These are phyloP conservation scores for Leccinum variabile DNA, from an alignment of 1,284 basidiomycete genomes.

Conservation along the genomic window DNA sequence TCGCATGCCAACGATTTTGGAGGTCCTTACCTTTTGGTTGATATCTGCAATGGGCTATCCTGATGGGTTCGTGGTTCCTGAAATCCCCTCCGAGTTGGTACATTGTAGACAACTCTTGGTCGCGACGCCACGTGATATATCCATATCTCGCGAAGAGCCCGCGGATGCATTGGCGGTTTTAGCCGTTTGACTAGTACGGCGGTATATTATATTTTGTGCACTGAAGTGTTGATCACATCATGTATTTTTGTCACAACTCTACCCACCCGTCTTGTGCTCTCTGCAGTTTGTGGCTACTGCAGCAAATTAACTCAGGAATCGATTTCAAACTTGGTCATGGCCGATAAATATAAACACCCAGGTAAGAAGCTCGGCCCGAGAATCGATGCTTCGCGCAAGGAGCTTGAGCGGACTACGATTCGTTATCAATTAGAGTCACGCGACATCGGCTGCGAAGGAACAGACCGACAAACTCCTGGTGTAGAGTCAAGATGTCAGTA, in stretches of 20 bases:
- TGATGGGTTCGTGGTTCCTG: conserved; percentile 41
- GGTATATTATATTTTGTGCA: neutral
- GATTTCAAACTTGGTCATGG: neutral
- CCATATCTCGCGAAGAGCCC: conserved; percentile 32
- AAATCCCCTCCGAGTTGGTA: conserved; percentile 41
- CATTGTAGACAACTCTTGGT: conserved; percentile 37
- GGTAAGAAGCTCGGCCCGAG: neutral
- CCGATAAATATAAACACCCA: neutral
- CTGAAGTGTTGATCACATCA: neutral
- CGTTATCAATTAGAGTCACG: neutral
- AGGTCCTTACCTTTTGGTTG: conserved; percentile 53
- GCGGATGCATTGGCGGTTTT: conserved; percentile 24
- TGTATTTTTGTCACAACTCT: neutral
- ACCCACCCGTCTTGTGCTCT: neutral
- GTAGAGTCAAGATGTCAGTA: neutral
- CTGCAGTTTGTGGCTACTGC: neutral
- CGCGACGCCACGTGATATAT: conserved; percentile 46
- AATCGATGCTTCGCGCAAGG: neutral
- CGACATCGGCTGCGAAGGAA: neutral
- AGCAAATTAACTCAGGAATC: neutral
- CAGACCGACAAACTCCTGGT: neutral
- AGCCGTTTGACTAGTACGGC: conserved; percentile 11
- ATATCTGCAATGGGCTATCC: conserved; percentile 46
- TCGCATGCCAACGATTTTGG: conserved; percentile 45
- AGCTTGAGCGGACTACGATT: neutral